Evolutionary conservation across 2,329 filamentous ascomycete genomes (phyloP).

Genomic region (Lithohypha guttulata): DNA sequence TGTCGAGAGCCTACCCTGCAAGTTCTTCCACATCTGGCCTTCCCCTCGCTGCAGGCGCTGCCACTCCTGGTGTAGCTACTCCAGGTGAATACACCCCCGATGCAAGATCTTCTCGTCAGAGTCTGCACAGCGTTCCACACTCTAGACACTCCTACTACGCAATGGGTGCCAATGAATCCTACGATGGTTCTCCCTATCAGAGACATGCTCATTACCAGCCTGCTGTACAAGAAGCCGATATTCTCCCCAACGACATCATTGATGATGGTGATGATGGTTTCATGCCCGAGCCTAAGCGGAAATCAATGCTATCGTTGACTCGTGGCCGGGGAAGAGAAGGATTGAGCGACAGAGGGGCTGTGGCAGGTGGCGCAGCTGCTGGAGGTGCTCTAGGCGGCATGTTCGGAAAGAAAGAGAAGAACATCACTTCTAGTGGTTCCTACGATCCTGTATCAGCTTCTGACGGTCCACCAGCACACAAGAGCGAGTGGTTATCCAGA

Average conservation of each 20-base stretch:
- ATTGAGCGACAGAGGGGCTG: slow-evolving; percentile 23
- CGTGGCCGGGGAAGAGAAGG: slow-evolving; percentile 30
- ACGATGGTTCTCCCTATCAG: slow-evolving; percentile 57
- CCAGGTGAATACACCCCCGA: slow-evolving; percentile 22
- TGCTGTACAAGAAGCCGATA: slow-evolving; percentile 33
- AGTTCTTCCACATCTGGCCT: slow-evolving; percentile 17
- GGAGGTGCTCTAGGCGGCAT: slow-evolving; percentile 34
- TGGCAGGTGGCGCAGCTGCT: slow-evolving; percentile 37
- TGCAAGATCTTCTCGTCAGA: slow-evolving; percentile 24
- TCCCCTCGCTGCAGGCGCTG: slow-evolving; percentile 20
- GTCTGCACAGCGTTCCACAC: slow-evolving; percentile 42
- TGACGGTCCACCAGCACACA: slow-evolving; percentile 40
- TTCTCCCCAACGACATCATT: slow-evolving; percentile 65
- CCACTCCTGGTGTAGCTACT: slow-evolving; percentile 22
- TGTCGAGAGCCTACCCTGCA: slow-evolving; percentile 12
- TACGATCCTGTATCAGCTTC: slow-evolving; percentile 44
- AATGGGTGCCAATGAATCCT: slow-evolving; percentile 31
- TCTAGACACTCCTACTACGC: slow-evolving; percentile 36
- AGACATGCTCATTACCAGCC: slow-evolving; percentile 39
- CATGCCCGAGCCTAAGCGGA: slow-evolving; percentile 43
- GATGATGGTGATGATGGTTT: slow-evolving; percentile 86
- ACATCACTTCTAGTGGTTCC: slow-evolving; percentile 32
- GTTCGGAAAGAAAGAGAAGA: slow-evolving; percentile 29
- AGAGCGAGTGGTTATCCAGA: slow-evolving; percentile 52
- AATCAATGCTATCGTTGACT: slow-evolving; percentile 50